Percentiles rank a stretch among this genome's conserved stretches.
Evolutionary conservation across 306 rosid genomes (phyloP).

Genomic region (Echinosophora koreensis): DNA sequence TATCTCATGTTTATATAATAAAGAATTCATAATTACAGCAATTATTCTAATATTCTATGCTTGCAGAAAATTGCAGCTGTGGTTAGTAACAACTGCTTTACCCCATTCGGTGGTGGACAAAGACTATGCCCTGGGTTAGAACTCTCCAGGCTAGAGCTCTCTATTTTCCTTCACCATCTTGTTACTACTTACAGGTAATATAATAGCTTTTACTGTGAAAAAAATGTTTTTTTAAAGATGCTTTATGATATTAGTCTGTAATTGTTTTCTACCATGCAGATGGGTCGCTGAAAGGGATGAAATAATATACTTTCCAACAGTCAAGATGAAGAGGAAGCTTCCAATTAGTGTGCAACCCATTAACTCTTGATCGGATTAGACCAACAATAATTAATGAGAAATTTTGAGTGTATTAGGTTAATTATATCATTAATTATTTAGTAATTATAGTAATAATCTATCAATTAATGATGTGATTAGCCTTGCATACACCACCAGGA

Average conservation of each 20-base stretch:
- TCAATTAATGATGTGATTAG: neutral
- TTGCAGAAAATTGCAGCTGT: conserved; percentile 54
- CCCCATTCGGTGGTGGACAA: conserved; percentile 96
- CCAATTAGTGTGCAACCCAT: conserved; percentile 66
- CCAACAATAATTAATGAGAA: neutral
- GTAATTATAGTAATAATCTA: too few relatives aligned
- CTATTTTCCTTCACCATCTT: conserved; percentile 72
- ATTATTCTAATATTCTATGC: neutral
- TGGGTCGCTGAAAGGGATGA: conserved; percentile 80
- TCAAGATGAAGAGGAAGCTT: conserved; percentile 82
- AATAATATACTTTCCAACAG: conserved; percentile 76
- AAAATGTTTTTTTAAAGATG: neutral
- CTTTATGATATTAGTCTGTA: conserved; percentile 7
- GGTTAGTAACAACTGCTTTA: conserved; percentile 55
- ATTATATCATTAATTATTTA: too few relatives aligned
- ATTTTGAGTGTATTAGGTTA: neutral
- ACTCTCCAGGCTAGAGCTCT: conserved; percentile 75
- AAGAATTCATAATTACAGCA: neutral
- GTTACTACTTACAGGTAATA: conserved; percentile 71
- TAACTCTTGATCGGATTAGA: conserved; percentile 32
- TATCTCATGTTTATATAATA: neutral
- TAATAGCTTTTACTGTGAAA: neutral
- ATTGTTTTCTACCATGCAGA: conserved; percentile 50
- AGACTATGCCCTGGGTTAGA: conserved; percentile 95
- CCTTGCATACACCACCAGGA: neutral